Percentiles rank a stretch among this genome's conserved stretches.
These are phyloP conservation scores for Alnus glutinosa DNA, from an alignment of 306 rosid genomes.

Conservation along the genomic window DNA sequence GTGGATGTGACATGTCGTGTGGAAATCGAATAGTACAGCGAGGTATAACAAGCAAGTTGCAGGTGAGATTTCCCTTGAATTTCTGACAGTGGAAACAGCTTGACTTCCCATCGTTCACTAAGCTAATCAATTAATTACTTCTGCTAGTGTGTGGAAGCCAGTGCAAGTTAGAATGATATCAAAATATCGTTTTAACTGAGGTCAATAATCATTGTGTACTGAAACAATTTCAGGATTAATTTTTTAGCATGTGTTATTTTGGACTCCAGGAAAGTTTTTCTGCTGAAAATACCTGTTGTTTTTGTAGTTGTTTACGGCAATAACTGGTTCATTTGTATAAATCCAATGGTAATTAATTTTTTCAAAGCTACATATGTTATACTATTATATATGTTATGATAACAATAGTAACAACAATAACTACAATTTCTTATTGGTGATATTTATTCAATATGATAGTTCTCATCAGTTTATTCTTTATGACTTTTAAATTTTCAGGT, in stretches of 20 bases:
- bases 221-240: neutral
- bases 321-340: neutral
- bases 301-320: neutral
- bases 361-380: neutral
- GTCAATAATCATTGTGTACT: neutral
- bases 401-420: neutral
- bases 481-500: conserved; percentile 47
- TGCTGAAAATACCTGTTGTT: neutral
- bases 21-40: conserved; percentile 91
- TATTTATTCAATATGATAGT: neutral
- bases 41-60: conserved; percentile 76
- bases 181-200: neutral
- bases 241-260: neutral
- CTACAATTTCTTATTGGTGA: neutral
- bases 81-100: conserved; percentile 19
- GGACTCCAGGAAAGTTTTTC: neutral
- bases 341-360: neutral
- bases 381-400: neutral
- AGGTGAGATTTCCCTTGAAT: conserved; percentile 54
- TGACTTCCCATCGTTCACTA: conserved; percentile 1
- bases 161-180: neutral
- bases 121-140: conserved; percentile 16
- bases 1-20: conserved; percentile 86
- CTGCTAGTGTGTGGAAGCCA: neutral
- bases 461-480: conserved; percentile 14